phyloP scores from a whole-genome alignment of 257 asterid genomes.

The Penstemon barbatus region DNA sequence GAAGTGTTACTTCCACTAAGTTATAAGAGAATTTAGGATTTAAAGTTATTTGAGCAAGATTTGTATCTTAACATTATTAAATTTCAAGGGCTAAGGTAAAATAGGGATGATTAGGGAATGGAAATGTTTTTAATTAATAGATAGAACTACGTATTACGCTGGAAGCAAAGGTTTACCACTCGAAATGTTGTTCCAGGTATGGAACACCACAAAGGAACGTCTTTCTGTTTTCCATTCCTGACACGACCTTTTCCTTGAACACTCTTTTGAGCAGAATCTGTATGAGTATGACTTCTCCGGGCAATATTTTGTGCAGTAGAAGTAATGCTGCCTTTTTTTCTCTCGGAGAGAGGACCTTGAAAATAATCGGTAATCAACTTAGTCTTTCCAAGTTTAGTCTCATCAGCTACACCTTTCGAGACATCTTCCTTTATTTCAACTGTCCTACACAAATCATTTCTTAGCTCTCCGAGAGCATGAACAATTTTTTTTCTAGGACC shows the following conservation, averaged over 20 bases:
- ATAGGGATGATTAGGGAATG: constrained; percentile 1
- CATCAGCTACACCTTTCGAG: constrained; percentile 40
- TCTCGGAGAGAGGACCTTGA: constrained; percentile 46
- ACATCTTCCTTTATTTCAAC: constrained; percentile 42
- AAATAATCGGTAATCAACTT: constrained; percentile 88
- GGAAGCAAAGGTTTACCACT: constrained; percentile 52
- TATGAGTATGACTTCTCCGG: constrained; percentile 32
- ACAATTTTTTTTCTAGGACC: constrained; percentile 92
- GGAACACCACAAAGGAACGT: constrained; percentile 77
- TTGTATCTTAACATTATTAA: neutral
- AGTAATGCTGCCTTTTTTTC: constrained; percentile 35
- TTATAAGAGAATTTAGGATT: neutral
- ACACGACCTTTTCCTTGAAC: constrained; percentile 39
- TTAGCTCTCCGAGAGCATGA: constrained; percentile 58
- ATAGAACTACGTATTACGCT: neutral
- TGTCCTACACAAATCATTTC: constrained; percentile 34
- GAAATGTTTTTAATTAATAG: constrained; percentile 5
- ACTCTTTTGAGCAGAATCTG: constrained; percentile 36
- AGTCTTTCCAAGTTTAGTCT: constrained; percentile 44
- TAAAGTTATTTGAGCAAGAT: constrained; percentile 3
- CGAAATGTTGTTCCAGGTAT: constrained; percentile 90
- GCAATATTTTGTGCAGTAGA: constrained; percentile 35
- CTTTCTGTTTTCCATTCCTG: constrained; percentile 59
- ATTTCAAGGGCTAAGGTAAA: neutral
- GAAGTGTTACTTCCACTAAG: neutral